Base-by-base conservation (phyloP, 371 early-diverging fungal genomes). In the Mortierella sp. region DNA sequence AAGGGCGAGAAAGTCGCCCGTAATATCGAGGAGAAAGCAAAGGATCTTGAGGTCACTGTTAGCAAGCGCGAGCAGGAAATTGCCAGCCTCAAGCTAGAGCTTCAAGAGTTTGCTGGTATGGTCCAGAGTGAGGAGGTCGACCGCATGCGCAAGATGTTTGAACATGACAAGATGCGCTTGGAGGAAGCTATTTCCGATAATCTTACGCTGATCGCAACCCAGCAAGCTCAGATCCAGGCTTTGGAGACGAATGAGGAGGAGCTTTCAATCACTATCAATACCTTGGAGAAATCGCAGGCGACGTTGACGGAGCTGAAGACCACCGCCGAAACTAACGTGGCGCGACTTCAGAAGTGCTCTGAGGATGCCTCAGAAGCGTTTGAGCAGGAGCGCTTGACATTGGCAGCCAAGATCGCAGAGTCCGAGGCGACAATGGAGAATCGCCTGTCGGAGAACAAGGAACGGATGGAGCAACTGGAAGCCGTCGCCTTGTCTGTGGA, bases 151-250 rank as follows among this genome's bases (percentile, higher is more conserved):
- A 75, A 75, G 32, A 81, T 85, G 12, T 87, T 86, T 86, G 86
- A 86, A 42, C 79, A 79, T 15, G 88, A 87, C 59, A 84, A 84
- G 47, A 81, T 84, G 37, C 81, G 86, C 5, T 52, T 87, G 14
- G 80, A 79, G 23, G 86, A 85, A 11, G 80, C 84, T 28, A 72
- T 84, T n/a, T 67, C 79, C 1, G 66, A 64, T 15, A 72, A 70
- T 17, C 70, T 59, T 12, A 78, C 83, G 28, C 54, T 63, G 6
- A 66, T 84, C 26, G 60, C 78, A 5, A 64, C 64, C 3, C 80
- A 85, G 23, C 79, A 71, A 26, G 46, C 55, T 1, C 70, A 66
- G 14, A 80, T 82, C 17, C 78, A 76, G 24, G 50, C 62, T 0
- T 56, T 84, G 39, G 81, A 82, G 49, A n/a, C 56, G 3, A 84